Conservation (phyloP, 2,329 filamentous ascomycete species). For the Talaromyces sp. region DNA sequence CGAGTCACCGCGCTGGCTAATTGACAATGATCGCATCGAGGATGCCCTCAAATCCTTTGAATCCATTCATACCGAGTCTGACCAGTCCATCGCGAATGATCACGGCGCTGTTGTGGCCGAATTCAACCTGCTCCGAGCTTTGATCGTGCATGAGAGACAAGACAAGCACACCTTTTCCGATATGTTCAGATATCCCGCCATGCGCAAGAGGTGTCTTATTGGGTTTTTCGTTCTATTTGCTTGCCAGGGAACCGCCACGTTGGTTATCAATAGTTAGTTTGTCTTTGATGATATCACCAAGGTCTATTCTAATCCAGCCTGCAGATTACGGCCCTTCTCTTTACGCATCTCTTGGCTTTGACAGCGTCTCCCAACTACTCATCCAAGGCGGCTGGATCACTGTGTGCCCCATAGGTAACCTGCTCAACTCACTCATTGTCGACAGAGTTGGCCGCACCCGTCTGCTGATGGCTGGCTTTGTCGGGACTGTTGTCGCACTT, state of each 20-base stretch:
- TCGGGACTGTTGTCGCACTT: background rate
- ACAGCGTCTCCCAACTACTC: constrained; percentile 3
- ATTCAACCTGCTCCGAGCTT: constrained; percentile 1
- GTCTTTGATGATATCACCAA: background rate
- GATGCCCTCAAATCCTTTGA: constrained; percentile 5
- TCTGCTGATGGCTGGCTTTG: constrained; percentile 7
- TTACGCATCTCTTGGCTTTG: constrained; percentile 5
- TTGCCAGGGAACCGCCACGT: constrained; percentile 5
- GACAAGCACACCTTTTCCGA: constrained; percentile 8
- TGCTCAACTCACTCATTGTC: constrained; percentile 11
- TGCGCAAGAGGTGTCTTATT: constrained; percentile 15
- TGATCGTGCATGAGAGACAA: constrained; percentile 6
- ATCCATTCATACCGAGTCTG: constrained; percentile 5
- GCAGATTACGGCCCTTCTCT: constrained; percentile 8
- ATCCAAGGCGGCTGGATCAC: constrained; percentile 4
- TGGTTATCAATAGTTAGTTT: constrained; percentile 7
- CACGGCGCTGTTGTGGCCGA: constrained; percentile 2
- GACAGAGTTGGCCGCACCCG: constrained; percentile 11
- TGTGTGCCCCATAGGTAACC: constrained; percentile 13
- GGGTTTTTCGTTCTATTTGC: constrained; percentile 4
- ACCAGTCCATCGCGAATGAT: constrained; percentile 5
- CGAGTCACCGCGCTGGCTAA: constrained; percentile 20
- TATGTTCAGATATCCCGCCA: constrained; percentile 11
- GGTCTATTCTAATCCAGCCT: background rate
- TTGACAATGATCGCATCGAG: constrained; percentile 16